These are phyloP conservation scores for Ganoderma meredithae DNA, from an alignment of 1,284 basidiomycete species.

Conservation along the genomic window DNA sequence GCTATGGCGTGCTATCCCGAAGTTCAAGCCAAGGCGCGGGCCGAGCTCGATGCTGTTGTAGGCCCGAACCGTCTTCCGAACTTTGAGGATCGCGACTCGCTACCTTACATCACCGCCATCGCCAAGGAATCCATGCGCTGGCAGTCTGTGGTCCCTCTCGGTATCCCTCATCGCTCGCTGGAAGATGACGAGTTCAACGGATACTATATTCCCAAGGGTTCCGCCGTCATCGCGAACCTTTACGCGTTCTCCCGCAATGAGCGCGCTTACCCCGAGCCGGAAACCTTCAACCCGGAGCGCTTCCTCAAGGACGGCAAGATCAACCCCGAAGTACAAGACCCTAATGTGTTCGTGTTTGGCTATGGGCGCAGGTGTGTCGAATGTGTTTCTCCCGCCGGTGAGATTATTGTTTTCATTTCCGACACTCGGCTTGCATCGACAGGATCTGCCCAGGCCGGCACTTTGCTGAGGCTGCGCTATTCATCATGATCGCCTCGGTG, in stretches of 20 bases:
- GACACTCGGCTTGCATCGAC: not conserved
- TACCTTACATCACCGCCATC: conserved; percentile 26
- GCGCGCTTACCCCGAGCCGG: conserved; percentile 43
- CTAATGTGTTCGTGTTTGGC: conserved; percentile 42
- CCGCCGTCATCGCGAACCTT: conserved; percentile 39
- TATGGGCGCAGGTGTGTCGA: conserved; percentile 45
- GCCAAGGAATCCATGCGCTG: conserved; percentile 27
- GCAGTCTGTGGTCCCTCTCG: conserved; percentile 31
- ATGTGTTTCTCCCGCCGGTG: not conserved
- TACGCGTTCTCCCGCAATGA: conserved; percentile 40
- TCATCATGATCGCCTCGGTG: conserved; percentile 24
- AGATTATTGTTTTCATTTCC: not conserved
- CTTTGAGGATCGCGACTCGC: conserved; percentile 41
- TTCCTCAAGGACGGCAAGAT: conserved; percentile 45
- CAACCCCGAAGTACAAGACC: conserved; percentile 39
- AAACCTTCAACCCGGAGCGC: conserved; percentile 48
- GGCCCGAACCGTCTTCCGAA: conserved; percentile 45
- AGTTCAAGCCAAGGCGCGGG: conserved; percentile 45
- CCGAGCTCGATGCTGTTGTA: conserved; percentile 34
- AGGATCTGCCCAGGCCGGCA: conserved; percentile 37
- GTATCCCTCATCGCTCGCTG: conserved; percentile 39
- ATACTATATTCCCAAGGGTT: conserved; percentile 40
- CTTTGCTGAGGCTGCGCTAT: conserved; percentile 32
- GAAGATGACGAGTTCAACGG: conserved; percentile 43
- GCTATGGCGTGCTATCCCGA: conserved; percentile 46